phyloP scores from a whole-genome alignment of 148 eudicot species.

The Spergularia bocconei region DNA sequence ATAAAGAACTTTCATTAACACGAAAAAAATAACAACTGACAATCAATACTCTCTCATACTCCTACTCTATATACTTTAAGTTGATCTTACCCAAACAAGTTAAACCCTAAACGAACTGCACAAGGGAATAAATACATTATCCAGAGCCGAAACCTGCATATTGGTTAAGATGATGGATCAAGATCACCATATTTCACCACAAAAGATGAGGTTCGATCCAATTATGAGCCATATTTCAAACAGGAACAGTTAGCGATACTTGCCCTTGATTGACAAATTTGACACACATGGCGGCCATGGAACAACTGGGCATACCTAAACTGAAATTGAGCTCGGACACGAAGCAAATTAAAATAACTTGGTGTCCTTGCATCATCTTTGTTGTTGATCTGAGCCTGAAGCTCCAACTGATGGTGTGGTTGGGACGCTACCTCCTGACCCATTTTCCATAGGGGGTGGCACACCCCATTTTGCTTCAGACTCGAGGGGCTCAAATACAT shows the following conservation, averaged over 20 bases:
- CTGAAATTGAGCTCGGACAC: constrained; percentile 13
- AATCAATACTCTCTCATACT: constrained; percentile 10
- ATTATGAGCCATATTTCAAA: not conserved
- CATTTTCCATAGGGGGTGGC: constrained; percentile 71
- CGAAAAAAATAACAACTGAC: constrained; percentile 22
- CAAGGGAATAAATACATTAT: constrained; percentile 24
- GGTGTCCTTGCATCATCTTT: constrained; percentile 43
- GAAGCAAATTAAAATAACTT: constrained; percentile 15
- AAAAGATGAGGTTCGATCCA: not conserved
- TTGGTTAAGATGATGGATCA: constrained; percentile 3
- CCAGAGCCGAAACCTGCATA: constrained; percentile 30
- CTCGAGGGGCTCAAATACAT: constrained; percentile 83
- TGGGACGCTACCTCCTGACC: constrained; percentile 58
- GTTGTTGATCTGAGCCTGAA: constrained; percentile 74
- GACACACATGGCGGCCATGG: not conserved
- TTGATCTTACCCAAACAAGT: constrained; percentile 24
- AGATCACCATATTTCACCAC: constrained; percentile 4
- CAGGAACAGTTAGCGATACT: not conserved
- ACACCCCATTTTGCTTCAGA: constrained; percentile 82
- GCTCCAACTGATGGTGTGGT: constrained; percentile 64
- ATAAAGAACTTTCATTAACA: constrained; percentile 20
- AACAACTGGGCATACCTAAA: constrained; percentile 17
- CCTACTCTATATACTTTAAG: constrained; percentile 35
- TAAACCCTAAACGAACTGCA: constrained; percentile 30
- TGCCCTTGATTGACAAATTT: too few relatives aligned